Evolutionary conservation across 2,329 filamentous ascomycete genomes (phyloP), one percentile per base, ranked within the genome.

Genomic region (Diaporthe eres): DNA sequence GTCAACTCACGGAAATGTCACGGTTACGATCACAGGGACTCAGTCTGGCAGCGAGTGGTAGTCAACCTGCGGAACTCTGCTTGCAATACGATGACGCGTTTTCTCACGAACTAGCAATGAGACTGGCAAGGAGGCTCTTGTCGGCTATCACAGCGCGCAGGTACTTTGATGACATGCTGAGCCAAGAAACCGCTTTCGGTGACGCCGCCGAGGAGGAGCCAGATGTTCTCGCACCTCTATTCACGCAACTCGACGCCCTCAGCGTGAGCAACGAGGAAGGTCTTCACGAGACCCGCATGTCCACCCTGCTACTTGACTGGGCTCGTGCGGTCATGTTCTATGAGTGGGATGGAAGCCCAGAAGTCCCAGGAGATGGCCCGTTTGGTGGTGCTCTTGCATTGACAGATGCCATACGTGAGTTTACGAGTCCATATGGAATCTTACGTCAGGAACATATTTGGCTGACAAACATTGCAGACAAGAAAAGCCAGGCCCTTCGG

Each of bases 371-470:
- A 73, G 92, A 94, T 80, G 91, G 93, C 42, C 88, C 93, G 19
- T 93, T 95, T 77, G 94, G 94, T 19, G 94, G 94, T 71, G 95
- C 95, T 10, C 85, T 98, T 55, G 91, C 92, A 65, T 88, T 97
- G 42, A 90, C 98, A 63, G 87, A 90, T 42, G 89, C 92, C 34
- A 89, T 98, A 82, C 93, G 94, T 93, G 87, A 89, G 91, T 88
- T 34, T 44, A 53, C 28, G 17, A 31, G 42, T 2, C 15, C 12
- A 34, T 9, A 19, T 25, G 15, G 7, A 39, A 25, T 22, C 67
- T 17, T 37, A 8, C 1, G 10, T 3, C 1, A 28, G 19, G 17
- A 34, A 17, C 17, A 25, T 17, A 17, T 4, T 7, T 31, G 25
- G 53, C 71, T 73, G n/a, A 28, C 51, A 17, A 3, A 31, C 2